phyloP scores from a whole-genome alignment of 2,329 filamentous ascomycete genomes.

The Calonectria leucothoes region DNA sequence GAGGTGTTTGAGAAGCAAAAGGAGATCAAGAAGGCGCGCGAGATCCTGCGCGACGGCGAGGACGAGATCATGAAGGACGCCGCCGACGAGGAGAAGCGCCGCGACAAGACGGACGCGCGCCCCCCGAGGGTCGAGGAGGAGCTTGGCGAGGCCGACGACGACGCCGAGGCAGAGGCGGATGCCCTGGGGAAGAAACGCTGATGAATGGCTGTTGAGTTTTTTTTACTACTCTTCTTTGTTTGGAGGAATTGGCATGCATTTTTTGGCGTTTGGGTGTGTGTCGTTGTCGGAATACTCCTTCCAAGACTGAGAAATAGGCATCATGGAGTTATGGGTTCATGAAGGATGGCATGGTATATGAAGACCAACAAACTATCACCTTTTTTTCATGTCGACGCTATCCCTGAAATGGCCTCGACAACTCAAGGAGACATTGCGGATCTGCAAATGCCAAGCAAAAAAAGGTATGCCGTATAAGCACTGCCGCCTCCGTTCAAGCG shows the following conservation, averaged over 20 bases:
- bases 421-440: not conserved
- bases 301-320: not conserved
- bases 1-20: conserved; percentile 91
- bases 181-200: conserved; percentile 52
- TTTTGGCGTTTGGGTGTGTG: not conserved
- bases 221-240: not conserved
- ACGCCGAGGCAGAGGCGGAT: conserved; percentile 56
- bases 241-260: not conserved
- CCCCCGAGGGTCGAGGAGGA: conserved; percentile 58
- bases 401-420: too few species aligned
- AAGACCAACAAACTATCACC: not conserved
- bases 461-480: not conserved
- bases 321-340: conserved; percentile 6
- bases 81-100: conserved; percentile 56
- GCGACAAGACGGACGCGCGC: conserved; percentile 44
- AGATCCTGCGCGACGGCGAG: conserved; percentile 78
- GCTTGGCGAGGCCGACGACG: conserved; percentile 64
- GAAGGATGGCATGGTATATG: not conserved
- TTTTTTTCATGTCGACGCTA: not conserved
- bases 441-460: too few species aligned
- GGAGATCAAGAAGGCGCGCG: conserved; percentile 85
- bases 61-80: conserved; percentile 67
- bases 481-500: not conserved
- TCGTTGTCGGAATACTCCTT: not conserved
- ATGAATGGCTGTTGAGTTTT: conserved; percentile 22